Base-by-base conservation (phyloP, 2,329 filamentous ascomycete genomes). In the Talaromyces sp. region DNA sequence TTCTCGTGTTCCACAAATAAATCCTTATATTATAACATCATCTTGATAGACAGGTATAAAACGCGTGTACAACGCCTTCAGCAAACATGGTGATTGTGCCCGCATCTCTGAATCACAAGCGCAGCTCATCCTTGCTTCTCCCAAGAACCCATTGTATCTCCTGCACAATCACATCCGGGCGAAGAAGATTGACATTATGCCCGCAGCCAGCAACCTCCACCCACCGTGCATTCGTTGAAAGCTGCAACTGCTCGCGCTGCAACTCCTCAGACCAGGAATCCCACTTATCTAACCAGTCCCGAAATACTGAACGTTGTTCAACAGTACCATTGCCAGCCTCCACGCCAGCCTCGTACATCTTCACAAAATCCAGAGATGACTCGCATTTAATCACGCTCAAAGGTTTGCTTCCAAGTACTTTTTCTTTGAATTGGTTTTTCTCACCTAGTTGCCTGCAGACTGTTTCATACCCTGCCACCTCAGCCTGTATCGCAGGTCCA, bases 381-480 rank as follows among this genome's bases (percentile, higher is more conserved):
- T 75, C 73, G 60, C 72, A 74, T 14, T 72, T 69, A 40, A 79
- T 72, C 39, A 79, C 72, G 63, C 70, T 74, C 35, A 79, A 62
- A 1, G 75, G 76, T 42, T 62, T 67, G 11, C 65, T 56, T 2
- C 72, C 71, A 56, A 78, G 64, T 0, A 67, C 67, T 39, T 65
- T 67, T 14, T 44, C 66, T 40, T 66, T 61, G 63, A 72, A 70
- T 64, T 79, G 76, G 18, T 68, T 60, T 60, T 76, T 75, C 33
- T 63, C 65, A 2, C 58, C 66, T 39, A 77, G 61, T 16, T 68
- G 67, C 56, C 65, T 58, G 54, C 73, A 75, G 12, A 73, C 67
- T 44, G 67, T 64, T 2, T 63, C 58, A 56, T 67, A 68, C 4
- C 61, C 63, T 9, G 40, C 63, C 2, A 66, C 66, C 57, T 76